Percentiles rank a stretch among this genome's conserved stretches.
Evolutionary conservation across 78 protist species (phyloP).

Genomic region (Bigelowiella natans): DNA sequence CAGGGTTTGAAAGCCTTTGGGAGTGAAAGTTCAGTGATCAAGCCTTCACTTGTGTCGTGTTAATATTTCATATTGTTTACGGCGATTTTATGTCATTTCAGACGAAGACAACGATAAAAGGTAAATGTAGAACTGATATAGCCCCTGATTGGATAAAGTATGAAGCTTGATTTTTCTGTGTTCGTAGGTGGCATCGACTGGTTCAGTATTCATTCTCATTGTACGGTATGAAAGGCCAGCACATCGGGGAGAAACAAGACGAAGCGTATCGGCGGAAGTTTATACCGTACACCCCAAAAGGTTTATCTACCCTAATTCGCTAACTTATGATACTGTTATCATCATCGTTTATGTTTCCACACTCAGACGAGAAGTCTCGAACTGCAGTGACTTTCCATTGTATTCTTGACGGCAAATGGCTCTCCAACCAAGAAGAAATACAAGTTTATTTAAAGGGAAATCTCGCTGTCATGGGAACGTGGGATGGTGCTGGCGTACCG

Average conservation of each 20-base stretch:
- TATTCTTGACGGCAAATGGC: neutral
- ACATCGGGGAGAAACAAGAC: neutral
- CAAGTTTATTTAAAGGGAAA: neutral
- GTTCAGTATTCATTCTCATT: neutral
- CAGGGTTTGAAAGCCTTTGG: too few species aligned
- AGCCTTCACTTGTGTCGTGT: too few species aligned
- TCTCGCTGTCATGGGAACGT: neutral
- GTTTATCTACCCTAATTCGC: too few species aligned
- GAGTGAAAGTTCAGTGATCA: too few species aligned
- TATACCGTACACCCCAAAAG: neutral
- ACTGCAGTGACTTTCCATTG: neutral
- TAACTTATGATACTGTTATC: too few species aligned
- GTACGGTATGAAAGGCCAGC: neutral
- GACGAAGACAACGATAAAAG: too few species aligned
- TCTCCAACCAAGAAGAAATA: neutral
- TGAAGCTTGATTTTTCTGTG: too few species aligned
- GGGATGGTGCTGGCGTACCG: neutral
- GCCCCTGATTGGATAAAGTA: too few species aligned
- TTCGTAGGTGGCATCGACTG: neutral
- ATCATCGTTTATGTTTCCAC: too few species aligned
- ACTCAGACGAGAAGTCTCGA: neutral
- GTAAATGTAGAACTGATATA: too few species aligned
- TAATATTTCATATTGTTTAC: too few species aligned
- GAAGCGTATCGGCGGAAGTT: neutral
- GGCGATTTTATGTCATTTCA: too few species aligned